A percentile compares a stretch with the other conserved stretches of the same genome.
Evolutionary conservation across 768 basidiomycete species (phyloP).

Genomic region (Exidia glandulosa): DNA sequence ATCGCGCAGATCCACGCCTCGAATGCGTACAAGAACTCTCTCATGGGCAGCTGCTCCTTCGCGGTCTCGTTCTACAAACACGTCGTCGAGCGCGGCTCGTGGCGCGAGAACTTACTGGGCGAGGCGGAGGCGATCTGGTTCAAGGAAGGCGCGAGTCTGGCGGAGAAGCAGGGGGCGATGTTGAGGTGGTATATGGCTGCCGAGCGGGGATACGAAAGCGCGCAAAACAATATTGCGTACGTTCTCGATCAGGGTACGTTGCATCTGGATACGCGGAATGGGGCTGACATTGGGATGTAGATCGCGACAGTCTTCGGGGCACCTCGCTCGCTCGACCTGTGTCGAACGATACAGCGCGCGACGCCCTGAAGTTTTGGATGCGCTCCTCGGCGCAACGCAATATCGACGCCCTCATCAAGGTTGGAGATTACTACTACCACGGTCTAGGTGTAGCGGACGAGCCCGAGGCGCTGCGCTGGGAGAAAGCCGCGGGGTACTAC

Average conservation of each 20-base stretch:
- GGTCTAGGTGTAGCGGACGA: constrained; percentile 68
- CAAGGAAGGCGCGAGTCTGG: constrained; percentile 37
- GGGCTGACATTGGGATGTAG: constrained; percentile 24
- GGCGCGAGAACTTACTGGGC: constrained; percentile 63
- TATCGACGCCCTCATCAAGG: constrained; percentile 94
- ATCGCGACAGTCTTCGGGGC: constrained; percentile 56
- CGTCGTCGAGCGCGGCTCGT: constrained; percentile 81
- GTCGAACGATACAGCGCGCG: constrained; percentile 68
- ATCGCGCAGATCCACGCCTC: constrained; percentile 70
- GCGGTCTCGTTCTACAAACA: constrained; percentile 91
- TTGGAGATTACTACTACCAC: constrained; percentile 94
- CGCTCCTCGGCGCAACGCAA: constrained; percentile 90
- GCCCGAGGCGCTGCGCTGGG: constrained; percentile 52
- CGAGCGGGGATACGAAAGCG: constrained; percentile 83
- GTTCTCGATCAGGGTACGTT: constrained; percentile 78
- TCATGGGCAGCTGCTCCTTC: constrained; percentile 65
- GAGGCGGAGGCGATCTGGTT: constrained; percentile 74
- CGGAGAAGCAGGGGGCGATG: constrained; percentile 74
- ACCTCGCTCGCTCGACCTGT: constrained; percentile 52
- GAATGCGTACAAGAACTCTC: constrained; percentile 20
- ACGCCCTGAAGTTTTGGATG: constrained; percentile 89
- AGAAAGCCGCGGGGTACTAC: constrained; percentile 90
- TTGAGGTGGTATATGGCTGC: constrained; percentile 93
- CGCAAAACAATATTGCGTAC: constrained; percentile 92
- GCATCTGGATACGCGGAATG: neutral